Percentiles rank a stretch among this genome's conserved stretches.
phyloP scores from a whole-genome alignment of 805 yeast genomes.

The Pichia scutulata region DNA sequence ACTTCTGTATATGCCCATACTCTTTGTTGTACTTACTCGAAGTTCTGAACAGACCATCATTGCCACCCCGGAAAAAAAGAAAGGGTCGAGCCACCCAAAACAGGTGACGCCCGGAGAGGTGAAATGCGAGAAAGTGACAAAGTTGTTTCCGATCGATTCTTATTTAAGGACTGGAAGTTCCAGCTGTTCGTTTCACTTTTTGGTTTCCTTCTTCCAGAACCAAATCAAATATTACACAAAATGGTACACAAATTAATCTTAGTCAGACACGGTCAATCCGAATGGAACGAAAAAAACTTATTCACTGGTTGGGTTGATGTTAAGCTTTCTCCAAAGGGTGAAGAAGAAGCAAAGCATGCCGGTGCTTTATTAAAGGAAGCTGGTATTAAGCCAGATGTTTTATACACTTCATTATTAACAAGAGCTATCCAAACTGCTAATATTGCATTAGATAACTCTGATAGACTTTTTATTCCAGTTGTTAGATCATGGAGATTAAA shows the following conservation, averaged over 20 bases:
- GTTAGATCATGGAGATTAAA: conserved; percentile 96
- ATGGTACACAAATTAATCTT: conserved; percentile 60
- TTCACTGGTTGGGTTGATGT: conserved; percentile 99
- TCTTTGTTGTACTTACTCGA: too few relatives aligned
- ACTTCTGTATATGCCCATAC: too few relatives aligned
- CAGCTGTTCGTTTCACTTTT: neutral
- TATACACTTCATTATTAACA: conserved; percentile 84
- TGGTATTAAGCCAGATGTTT: conserved; percentile 74
- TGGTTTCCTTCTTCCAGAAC: neutral
- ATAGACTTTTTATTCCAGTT: conserved; percentile 84
- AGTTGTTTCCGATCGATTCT: too few relatives aligned
- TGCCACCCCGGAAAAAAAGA: neutral
- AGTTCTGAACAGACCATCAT: too few relatives aligned
- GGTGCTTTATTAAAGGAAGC: conserved; percentile 88
- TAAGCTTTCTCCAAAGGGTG: conserved; percentile 73
- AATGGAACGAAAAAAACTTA: conserved; percentile 96
- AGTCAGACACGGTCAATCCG: conserved; percentile 99
- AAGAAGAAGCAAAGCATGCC: conserved; percentile 86
- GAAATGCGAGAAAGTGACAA: neutral
- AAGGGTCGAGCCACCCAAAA: neutral
- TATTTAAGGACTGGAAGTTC: neutral
- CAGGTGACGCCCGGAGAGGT: neutral
- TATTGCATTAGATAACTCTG: conserved; percentile 84
- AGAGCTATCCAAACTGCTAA: conserved; percentile 98
- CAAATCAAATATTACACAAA: conserved; percentile 3